Evolutionary conservation across 257 asterid genomes (phyloP).

Genomic region (Solanum paucissectum): DNA sequence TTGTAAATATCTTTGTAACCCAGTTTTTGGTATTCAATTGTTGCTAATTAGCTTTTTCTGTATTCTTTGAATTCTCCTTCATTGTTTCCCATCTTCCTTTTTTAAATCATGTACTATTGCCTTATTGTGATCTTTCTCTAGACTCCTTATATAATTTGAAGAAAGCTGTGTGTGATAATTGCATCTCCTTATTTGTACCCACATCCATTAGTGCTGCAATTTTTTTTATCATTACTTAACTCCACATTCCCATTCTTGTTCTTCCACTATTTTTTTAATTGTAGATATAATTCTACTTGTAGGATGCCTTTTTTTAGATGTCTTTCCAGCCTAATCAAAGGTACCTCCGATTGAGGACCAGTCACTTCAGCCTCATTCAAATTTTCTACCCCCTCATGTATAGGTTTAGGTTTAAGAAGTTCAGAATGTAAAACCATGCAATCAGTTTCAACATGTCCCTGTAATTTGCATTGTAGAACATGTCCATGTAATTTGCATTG

Average conservation of each 20-base stretch:
- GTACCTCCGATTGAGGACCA: background rate
- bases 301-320: background rate
- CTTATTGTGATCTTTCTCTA: background rate
- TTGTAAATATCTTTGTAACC: background rate
- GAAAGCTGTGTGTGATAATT: background rate
- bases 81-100: background rate
- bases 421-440: background rate
- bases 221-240: background rate
- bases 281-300: too few species aligned
- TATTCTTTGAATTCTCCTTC: background rate
- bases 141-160: background rate
- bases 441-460: background rate
- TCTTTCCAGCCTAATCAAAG: background rate
- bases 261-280: background rate
- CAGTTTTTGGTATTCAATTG: background rate
- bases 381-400: background rate
- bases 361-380: background rate
- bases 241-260: background rate
- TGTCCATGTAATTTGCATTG: background rate
- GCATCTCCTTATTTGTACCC: background rate
- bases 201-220: too few species aligned
- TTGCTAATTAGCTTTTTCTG: too few species aligned
- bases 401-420: background rate
- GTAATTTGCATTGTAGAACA: background rate
- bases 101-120: background rate